These are phyloP conservation scores for Pseudocercospora cruenta DNA, from an alignment of 2,329 filamentous ascomycete species.

Conservation along the genomic window DNA sequence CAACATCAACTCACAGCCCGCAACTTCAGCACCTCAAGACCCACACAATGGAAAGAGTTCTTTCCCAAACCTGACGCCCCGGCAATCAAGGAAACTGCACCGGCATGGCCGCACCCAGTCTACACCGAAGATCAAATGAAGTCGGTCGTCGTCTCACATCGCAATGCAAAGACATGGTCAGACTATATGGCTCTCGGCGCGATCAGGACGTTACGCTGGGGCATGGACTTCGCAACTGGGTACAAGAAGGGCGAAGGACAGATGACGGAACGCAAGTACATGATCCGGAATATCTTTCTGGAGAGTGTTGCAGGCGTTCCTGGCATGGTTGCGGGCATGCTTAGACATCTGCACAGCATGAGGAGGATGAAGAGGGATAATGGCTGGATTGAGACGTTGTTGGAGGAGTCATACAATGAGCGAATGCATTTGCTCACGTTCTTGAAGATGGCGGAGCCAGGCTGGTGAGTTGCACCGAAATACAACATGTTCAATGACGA, in stretches of 20 bases:
- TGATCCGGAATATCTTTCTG: constrained; percentile 79
- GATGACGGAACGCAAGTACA: constrained; percentile 86
- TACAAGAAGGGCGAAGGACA: constrained; percentile 63
- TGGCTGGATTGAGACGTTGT: constrained; percentile 72
- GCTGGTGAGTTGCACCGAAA: constrained; percentile 50
- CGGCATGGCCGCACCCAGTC: constrained; percentile 55
- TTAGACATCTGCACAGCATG: constrained; percentile 83
- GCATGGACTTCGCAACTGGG: constrained; percentile 80
- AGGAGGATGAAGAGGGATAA: constrained; percentile 88
- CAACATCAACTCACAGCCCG: constrained; percentile 37
- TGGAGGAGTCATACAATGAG: constrained; percentile 44
- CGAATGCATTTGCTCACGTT: constrained; percentile 92
- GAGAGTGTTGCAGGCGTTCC: constrained; percentile 94
- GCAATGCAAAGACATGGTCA: constrained; percentile 70
- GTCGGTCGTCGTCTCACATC: constrained; percentile 73
- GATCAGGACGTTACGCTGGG: constrained; percentile 75
- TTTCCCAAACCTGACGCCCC: constrained; percentile 52
- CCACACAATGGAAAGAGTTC: constrained; percentile 47
- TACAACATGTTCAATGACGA: background rate
- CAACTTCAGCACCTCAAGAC: constrained; percentile 47
- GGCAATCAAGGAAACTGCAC: constrained; percentile 49
- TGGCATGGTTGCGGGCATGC: constrained; percentile 95
- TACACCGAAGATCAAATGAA: constrained; percentile 82
- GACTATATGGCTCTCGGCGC: constrained; percentile 79
- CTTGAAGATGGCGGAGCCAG: constrained; percentile 85